Evolutionary conservation across 305 asterid species (phyloP).

Genomic region (Fraxinus floribunda): DNA sequence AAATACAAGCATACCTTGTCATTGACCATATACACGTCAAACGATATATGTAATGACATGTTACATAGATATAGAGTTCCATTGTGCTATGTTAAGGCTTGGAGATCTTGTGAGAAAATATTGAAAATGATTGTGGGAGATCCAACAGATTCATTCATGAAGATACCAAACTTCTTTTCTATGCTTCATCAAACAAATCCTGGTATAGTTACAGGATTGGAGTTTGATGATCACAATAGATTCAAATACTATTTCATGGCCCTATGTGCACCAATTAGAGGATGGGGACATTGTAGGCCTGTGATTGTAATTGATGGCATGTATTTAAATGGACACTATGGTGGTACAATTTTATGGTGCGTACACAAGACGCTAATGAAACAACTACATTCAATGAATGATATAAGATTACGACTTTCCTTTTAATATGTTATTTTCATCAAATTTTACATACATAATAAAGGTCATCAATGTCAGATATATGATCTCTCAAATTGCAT

Average conservation of each 20-base stretch:
- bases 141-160: neutral
- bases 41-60: neutral
- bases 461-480: too few relatives aligned
- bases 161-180: too few relatives aligned
- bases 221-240: neutral
- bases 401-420: neutral
- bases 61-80: neutral
- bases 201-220: neutral
- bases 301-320: neutral
- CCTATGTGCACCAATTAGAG: neutral
- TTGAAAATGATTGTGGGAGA: neutral
- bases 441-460: neutral
- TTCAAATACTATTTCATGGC: neutral
- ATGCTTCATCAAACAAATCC: neutral
- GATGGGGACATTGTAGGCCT: neutral
- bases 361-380: too few relatives aligned
- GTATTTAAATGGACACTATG: neutral
- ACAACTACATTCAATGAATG: neutral
- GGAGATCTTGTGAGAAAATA: neutral
- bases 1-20: neutral
- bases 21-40: neutral
- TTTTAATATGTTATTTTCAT: neutral
- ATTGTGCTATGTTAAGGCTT: too few relatives aligned
- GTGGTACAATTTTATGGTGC: neutral
- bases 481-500: neutral